These are phyloP conservation scores for Drechslerella coelobrocha DNA, from an alignment of 2,329 filamentous ascomycete species.

Conservation along the genomic window DNA sequence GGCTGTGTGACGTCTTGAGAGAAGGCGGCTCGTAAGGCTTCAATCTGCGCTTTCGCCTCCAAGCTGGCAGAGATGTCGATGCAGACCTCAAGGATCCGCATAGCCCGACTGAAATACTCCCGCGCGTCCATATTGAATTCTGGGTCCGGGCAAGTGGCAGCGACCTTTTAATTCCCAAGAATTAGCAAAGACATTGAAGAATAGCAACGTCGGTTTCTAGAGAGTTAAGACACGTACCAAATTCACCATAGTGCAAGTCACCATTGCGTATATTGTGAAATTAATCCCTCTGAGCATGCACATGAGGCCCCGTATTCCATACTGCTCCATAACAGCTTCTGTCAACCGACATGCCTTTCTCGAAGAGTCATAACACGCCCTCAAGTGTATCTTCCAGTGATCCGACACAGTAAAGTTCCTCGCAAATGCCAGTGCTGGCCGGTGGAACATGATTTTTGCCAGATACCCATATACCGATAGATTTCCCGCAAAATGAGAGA, in stretches of 20 bases:
- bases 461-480: slow-evolving; percentile 89
- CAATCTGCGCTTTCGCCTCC: slow-evolving; percentile 75
- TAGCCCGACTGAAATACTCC: slow-evolving; percentile 89
- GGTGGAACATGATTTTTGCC: slow-evolving; percentile 82
- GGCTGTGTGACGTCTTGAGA: slow-evolving; percentile 83
- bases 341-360: slow-evolving; percentile 85
- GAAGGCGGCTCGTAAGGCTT: slow-evolving; percentile 87
- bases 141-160: slow-evolving; percentile 89
- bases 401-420: slow-evolving; percentile 74
- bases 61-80: slow-evolving; percentile 71
- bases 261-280: slow-evolving; percentile 89
- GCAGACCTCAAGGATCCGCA: slow-evolving; percentile 89
- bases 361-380: slow-evolving; percentile 81
- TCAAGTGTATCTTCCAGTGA: slow-evolving; percentile 86
- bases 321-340: slow-evolving; percentile 78
- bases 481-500: slow-evolving; percentile 84
- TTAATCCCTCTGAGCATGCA: slow-evolving; percentile 95
- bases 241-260: slow-evolving; percentile 92
- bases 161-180: slow-evolving; percentile 68
- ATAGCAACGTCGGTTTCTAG: no score
- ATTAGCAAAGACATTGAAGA: background rate
- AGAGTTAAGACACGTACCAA: slow-evolving; percentile 69
- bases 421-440: slow-evolving; percentile 81
- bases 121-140: slow-evolving; percentile 83
- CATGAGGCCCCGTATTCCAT: slow-evolving; percentile 78